These are phyloP conservation scores for Cordyceps cateniannulata DNA, from an alignment of 2,329 filamentous ascomycete species.

Conservation along the genomic window DNA sequence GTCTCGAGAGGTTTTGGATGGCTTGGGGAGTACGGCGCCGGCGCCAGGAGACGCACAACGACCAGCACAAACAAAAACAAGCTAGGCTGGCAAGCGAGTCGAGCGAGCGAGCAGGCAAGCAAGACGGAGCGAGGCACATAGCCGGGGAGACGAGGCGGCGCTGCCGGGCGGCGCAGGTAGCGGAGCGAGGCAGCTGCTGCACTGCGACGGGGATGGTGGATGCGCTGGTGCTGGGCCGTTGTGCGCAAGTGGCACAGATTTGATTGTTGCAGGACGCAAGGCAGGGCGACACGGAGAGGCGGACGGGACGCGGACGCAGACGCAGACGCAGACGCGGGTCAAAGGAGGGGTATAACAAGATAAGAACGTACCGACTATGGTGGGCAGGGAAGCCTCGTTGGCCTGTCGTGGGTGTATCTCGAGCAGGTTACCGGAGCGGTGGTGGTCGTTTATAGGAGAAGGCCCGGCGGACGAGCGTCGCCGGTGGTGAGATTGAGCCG, in stretches of 20 bases:
- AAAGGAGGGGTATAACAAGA: background rate
- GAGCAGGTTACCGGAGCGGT: conserved; percentile 25
- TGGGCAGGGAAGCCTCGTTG: conserved; percentile 35
- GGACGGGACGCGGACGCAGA: background rate
- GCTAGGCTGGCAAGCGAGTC: background rate
- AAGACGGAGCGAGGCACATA: background rate
- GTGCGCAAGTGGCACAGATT: background rate
- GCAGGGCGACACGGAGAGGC: background rate
- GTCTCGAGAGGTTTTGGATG: background rate
- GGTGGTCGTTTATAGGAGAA: conserved; percentile 24
- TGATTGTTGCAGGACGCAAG: background rate
- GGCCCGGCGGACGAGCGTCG: conserved; percentile 41
- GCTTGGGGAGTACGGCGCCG: background rate
- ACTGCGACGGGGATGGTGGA: background rate
- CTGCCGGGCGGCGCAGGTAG: background rate
- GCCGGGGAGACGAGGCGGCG: background rate
- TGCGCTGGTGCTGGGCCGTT: conserved; percentile 1
- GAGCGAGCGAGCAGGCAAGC: no score
- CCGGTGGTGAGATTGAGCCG: conserved; percentile 42
- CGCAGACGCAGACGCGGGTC: background rate
- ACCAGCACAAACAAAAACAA: background rate
- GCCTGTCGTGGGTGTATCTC: conserved; percentile 25
- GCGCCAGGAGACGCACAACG: background rate
- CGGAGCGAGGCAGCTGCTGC: background rate
- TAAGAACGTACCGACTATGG: conserved; percentile 45